A percentile compares a stretch with the other conserved stretches of the same genome.
Conservation (phyloP, 2,329 filamentous ascomycete genomes). For the Clonostachys byssicola region DNA sequence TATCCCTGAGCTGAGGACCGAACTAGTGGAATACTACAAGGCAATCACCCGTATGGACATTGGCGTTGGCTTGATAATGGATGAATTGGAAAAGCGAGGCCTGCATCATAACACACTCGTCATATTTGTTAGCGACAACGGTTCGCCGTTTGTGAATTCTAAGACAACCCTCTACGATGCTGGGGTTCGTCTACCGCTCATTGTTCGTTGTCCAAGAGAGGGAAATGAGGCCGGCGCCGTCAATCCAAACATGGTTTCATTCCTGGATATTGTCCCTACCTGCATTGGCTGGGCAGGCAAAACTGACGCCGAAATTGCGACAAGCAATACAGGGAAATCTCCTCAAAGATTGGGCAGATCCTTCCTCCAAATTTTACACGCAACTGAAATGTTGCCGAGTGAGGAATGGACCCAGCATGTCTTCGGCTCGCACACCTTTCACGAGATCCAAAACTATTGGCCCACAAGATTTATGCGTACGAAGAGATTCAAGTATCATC, state of each 20-base stretch:
- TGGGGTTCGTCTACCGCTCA: constrained; percentile 34
- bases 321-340: background rate
- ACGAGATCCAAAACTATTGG: constrained; percentile 45
- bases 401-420: constrained; percentile 24
- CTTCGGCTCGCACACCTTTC: constrained; percentile 48
- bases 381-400: constrained; percentile 5
- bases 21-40: constrained; percentile 36
- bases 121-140: constrained; percentile 43
- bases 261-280: constrained; percentile 39
- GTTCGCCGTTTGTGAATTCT: constrained; percentile 44
- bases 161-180: constrained; percentile 46
- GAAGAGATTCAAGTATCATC: constrained; percentile 40
- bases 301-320: no score
- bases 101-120: constrained; percentile 31
- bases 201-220: constrained; percentile 18
- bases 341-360: constrained; percentile 22
- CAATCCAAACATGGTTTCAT: constrained; percentile 40
- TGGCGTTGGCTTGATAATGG: constrained; percentile 32
- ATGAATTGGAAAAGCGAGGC: constrained; percentile 21
- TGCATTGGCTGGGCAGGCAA: constrained; percentile 30
- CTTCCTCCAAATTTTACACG: constrained; percentile 26
- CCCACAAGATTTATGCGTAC: constrained; percentile 41
- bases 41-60: constrained; percentile 34
- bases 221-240: constrained; percentile 16
- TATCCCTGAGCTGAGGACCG: constrained; percentile 28